phyloP scores from a whole-genome alignment of 2,329 filamentous ascomycete genomes.

The Colletotrichum tropicale region DNA sequence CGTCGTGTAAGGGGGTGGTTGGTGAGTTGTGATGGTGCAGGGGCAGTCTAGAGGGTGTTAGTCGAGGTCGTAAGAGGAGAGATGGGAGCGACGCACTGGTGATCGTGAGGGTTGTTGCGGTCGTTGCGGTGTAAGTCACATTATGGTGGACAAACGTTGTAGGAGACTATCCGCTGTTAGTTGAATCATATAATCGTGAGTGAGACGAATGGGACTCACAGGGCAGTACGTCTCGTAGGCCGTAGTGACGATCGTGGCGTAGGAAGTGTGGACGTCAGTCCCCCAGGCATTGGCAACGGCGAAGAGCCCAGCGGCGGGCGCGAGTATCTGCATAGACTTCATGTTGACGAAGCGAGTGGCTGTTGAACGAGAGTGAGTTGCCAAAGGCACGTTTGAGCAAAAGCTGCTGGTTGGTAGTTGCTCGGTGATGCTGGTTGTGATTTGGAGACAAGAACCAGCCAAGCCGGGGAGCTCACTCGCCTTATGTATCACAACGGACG shows the following conservation, averaged over 20 bases:
- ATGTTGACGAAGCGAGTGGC: slow-evolving; percentile 34
- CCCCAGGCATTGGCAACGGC: slow-evolving; percentile 30
- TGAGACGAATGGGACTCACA: slow-evolving; percentile 30
- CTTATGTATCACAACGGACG: slow-evolving; percentile 3
- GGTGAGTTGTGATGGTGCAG: slow-evolving; percentile 43
- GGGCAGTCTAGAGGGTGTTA: slow-evolving; percentile 47
- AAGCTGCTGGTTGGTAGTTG: slow-evolving; percentile 22
- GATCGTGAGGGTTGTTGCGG: slow-evolving; percentile 47
- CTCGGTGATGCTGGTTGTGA: not conserved
- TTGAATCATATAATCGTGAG: not conserved
- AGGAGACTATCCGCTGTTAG: slow-evolving; percentile 29
- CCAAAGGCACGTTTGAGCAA: slow-evolving; percentile 11
- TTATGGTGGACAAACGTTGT: slow-evolving; percentile 43
- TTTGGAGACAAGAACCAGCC: not conserved
- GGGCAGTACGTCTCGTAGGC: slow-evolving; percentile 49
- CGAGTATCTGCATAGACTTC: slow-evolving; percentile 37
- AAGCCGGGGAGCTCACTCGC: not conserved
- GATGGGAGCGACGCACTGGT: slow-evolving; percentile 35
- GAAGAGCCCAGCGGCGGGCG: slow-evolving; percentile 34
- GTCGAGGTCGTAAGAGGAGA: not conserved
- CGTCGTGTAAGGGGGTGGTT: slow-evolving; percentile 32
- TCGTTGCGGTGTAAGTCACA: slow-evolving; percentile 48
- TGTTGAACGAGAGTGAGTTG: slow-evolving; percentile 21
- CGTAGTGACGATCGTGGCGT: slow-evolving; percentile 41
- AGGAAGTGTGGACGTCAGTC: slow-evolving; percentile 23